phyloP scores from a whole-genome alignment of 805 yeast genomes.

The Saccharomycopsis selenospora region DNA sequence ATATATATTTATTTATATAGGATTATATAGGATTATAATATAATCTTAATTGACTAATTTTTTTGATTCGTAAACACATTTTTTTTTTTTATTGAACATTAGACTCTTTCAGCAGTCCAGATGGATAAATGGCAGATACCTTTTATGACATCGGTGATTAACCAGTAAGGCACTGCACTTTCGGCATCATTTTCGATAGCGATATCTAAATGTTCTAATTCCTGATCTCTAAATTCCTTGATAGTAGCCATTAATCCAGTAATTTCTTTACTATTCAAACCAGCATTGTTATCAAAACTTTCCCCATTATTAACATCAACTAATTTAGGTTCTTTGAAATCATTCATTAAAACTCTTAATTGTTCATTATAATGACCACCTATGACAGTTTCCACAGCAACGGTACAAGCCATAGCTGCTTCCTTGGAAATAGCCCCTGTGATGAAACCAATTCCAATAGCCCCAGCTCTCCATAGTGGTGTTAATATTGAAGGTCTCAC shows the following conservation, averaged over 20 bases:
- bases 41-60: no score
- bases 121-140: conserved; percentile 80
- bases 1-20: no score
- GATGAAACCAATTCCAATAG: conserved; percentile 74
- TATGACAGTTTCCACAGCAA: conserved; percentile 96
- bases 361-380: conserved; percentile 95
- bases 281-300: conserved; percentile 21
- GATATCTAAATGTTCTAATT: conserved; percentile 88
- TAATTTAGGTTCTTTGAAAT: conserved; percentile 35
- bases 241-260: conserved; percentile 52
- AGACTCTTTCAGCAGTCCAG: conserved; percentile 82
- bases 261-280: conserved; percentile 46
- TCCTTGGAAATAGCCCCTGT: conserved; percentile 86
- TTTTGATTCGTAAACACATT: no score
- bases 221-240: conserved; percentile 82
- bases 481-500: conserved; percentile 89
- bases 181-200: conserved; percentile 91
- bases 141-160: conserved; percentile 84
- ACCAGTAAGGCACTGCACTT: conserved; percentile 84
- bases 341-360: conserved; percentile 64
- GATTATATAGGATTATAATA: no score
- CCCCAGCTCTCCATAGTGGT: conserved; percentile 91
- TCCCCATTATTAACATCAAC: conserved; percentile 29
- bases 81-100: no score
- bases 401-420: conserved; percentile 99